phyloP scores from a whole-genome alignment of 148 eudicot species.

The Rhododendron griersonianum region DNA sequence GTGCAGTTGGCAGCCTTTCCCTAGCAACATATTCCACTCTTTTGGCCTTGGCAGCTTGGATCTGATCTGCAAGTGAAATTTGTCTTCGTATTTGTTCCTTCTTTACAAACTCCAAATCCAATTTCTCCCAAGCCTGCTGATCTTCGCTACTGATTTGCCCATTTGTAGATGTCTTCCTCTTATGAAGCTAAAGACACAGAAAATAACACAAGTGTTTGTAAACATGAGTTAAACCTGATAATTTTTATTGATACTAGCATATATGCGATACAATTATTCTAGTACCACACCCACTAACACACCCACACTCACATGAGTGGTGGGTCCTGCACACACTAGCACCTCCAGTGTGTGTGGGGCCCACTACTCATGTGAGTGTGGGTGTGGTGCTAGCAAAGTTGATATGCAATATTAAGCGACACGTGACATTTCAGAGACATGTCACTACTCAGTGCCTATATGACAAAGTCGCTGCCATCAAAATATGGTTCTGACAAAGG shows the following conservation, averaged over 20 bases:
- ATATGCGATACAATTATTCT: neutral
- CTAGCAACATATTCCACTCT: constrained; percentile 18
- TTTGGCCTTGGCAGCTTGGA: constrained; percentile 67
- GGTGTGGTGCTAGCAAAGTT: too few relatives aligned
- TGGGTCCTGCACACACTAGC: too few relatives aligned
- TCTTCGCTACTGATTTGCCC: constrained; percentile 28
- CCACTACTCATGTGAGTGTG: too few relatives aligned
- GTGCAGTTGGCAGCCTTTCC: constrained; percentile 16
- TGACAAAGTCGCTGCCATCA: neutral
- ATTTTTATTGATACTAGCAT: neutral
- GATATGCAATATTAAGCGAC: neutral
- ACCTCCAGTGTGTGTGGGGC: too few relatives aligned
- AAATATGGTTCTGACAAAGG: neutral
- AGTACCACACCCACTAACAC: too few relatives aligned
- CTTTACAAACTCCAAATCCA: constrained; percentile 56
- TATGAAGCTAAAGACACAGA: constrained; percentile 37
- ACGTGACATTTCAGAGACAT: neutral
- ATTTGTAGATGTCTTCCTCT: constrained; percentile 40
- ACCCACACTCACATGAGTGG: too few relatives aligned
- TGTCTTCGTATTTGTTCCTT: constrained; percentile 30
- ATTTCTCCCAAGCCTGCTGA: constrained; percentile 51
- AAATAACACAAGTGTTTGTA: neutral
- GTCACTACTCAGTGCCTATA: neutral
- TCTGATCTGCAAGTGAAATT: constrained; percentile 82
- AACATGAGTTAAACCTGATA: neutral